Base-by-base conservation (phyloP, 768 basidiomycete species). In the Austroboletus eburneus region DNA sequence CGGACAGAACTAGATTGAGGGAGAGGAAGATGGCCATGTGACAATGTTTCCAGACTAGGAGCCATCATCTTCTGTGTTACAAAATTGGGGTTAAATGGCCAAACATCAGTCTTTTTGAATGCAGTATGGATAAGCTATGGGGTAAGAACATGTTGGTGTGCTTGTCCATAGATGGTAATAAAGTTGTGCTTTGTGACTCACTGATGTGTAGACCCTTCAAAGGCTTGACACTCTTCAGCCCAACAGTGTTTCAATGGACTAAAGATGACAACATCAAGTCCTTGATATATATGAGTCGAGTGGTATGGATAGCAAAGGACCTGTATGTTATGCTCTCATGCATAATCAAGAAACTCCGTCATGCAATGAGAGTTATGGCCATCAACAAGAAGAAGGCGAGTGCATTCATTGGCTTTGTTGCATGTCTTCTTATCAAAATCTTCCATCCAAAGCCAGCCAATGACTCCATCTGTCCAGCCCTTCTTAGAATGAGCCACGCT, bases 361-460 rank as follows among this genome's bases (percentile, higher is more conserved):
- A 64, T 69, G 46, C 65, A 70, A 43, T 78, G 75, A 0, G 72
- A 76, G 41, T 59, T 67, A 43, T 79, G 76, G 1, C 77, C 72
- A 62, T 78, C 72, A 10, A 78, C 63, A 13, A 72, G 50, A 9
- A 79, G 70, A 1, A 74, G 48, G 0, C 59, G 48, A 13, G 52
- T 40, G 5, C 51, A 34, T 5, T 67, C 65, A 12, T 44, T 48
- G 5, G 66, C 69, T 46, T 74, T 74, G 16, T 50, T 7, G 3
- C 62, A 3, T 36, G 69, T 74, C 3, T 61, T 33, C 9, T 51
- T 42, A 21, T 72, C 61, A 22, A 72, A 71, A 8, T 62, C 46
- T 47, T 63, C 43, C 4, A 69, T 61, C 49, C 54, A 68, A 2
- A 54, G 45, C 6, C 44, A 23, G 1, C 62, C 58, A 37, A 69